Conservation (phyloP, 139 green algal genomes). For the Haematococcus sp. region DNA sequence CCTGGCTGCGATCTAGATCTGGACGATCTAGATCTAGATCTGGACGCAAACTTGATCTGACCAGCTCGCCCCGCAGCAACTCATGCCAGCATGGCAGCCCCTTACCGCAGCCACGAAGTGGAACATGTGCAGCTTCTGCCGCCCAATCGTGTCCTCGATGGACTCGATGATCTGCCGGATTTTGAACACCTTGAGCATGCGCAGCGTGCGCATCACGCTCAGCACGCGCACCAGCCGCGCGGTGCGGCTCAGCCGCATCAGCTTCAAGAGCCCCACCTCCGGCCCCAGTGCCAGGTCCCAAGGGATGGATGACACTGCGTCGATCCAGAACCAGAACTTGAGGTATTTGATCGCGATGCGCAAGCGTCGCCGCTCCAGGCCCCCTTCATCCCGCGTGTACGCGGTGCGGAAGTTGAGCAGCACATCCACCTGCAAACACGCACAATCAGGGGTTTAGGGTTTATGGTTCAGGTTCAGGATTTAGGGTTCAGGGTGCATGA, state of each 20-base stretch:
- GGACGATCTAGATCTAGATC: too few relatives aligned
- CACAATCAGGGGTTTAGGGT: too few relatives aligned
- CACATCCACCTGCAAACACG: constrained; percentile 17
- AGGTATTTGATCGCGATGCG: background rate
- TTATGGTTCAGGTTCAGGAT: too few relatives aligned
- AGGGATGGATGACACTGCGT: background rate
- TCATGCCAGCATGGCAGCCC: too few relatives aligned
- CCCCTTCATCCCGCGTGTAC: constrained; percentile 14
- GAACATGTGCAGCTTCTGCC: background rate
- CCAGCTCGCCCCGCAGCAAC: too few relatives aligned
- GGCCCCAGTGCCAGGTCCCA: background rate
- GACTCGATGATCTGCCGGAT: constrained; percentile 4
- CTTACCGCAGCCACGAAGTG: constrained; percentile 1
- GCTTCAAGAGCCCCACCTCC: background rate
- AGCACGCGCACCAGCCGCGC: constrained; percentile 2
- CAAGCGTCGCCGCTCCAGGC: background rate
- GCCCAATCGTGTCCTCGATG: background rate
- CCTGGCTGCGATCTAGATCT: too few relatives aligned
- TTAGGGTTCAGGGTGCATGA: too few relatives aligned
- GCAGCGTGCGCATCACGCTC: background rate
- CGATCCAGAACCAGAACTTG: constrained; percentile 9
- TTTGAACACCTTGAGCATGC: constrained; percentile 3
- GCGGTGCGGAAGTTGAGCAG: constrained; percentile 31
- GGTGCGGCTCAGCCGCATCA: constrained; percentile 3
- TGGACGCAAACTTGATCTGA: too few relatives aligned